A percentile compares a stretch with the other conserved stretches of the same genome.
These are phyloP conservation scores for Huntiella decipiens DNA, from an alignment of 2,329 filamentous ascomycete genomes.

Conservation along the genomic window DNA sequence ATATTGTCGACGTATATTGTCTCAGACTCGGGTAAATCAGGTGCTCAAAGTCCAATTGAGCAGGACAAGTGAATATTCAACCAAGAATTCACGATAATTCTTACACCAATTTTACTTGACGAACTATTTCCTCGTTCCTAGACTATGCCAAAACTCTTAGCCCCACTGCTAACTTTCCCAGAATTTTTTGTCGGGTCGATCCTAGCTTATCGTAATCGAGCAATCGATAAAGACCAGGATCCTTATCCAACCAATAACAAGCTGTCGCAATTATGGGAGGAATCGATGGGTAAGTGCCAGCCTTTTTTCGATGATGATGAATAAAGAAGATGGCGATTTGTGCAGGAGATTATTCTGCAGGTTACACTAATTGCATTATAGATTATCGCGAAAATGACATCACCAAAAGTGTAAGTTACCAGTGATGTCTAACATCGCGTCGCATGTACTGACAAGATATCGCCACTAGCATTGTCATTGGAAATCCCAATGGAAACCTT, in stretches of 20 bases:
- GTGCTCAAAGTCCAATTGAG: too few species aligned
- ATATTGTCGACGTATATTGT: not conserved
- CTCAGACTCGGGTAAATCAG: too few species aligned
- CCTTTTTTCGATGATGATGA: not conserved
- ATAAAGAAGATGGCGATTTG: too few species aligned
- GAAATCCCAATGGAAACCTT: conserved; percentile 64
- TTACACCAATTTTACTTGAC: not conserved
- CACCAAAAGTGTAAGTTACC: conserved; percentile 6
- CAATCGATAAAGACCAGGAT: conserved; percentile 4
- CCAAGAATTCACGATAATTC: not conserved
- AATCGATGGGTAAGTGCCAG: not conserved
- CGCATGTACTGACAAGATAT: conserved; percentile 10
- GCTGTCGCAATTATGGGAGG: conserved; percentile 6
- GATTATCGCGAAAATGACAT: not conserved
- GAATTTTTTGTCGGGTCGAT: conserved; percentile 12
- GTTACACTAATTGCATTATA: too few species aligned
- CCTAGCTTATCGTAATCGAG: conserved; percentile 12
- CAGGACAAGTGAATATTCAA: not conserved
- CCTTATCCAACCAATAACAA: conserved; percentile 12
- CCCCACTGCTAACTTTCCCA: conserved; percentile 8
- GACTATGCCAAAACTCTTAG: not conserved
- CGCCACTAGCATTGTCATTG: conserved; percentile 51
- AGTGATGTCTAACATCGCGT: not conserved
- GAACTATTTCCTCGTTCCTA: not conserved
- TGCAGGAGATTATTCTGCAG: too few species aligned